phyloP scores from a whole-genome alignment of 306 rosid genomes.

The Herpetospermum pedunculosum region DNA sequence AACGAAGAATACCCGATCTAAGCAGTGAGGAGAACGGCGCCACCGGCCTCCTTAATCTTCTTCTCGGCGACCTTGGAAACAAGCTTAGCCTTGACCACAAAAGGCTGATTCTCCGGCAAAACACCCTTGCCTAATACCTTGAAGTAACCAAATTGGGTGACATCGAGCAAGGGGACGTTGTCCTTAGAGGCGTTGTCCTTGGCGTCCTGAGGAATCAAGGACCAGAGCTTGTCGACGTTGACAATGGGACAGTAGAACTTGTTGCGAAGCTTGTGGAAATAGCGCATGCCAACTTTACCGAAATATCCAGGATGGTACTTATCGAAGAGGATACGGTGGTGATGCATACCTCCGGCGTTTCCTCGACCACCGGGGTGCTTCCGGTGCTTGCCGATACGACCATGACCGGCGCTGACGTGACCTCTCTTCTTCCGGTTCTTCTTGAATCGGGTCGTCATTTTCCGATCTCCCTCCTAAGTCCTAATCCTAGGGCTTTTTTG shows the following conservation, averaged over 20 bases:
- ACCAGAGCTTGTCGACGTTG: slow-evolving; percentile 68
- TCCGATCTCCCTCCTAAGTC: slow-evolving; percentile 5
- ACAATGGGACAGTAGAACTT: slow-evolving; percentile 56
- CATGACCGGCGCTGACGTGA: slow-evolving; percentile 84
- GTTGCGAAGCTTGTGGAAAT: slow-evolving; percentile 70
- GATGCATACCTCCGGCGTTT: slow-evolving; percentile 89
- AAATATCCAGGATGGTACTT: too few relatives aligned
- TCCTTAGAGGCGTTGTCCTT: slow-evolving; percentile 57
- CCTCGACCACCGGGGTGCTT: slow-evolving; percentile 83
- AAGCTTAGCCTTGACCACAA: slow-evolving; percentile 70
- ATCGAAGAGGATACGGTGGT: slow-evolving; percentile 76
- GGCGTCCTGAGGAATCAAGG: slow-evolving; percentile 44
- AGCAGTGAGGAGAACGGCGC: too few relatives aligned
- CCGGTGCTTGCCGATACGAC: slow-evolving; percentile 67
- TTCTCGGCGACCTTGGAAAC: slow-evolving; percentile 61
- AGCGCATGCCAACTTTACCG: too few relatives aligned
- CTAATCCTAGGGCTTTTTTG: background rate
- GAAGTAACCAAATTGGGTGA: slow-evolving; percentile 49
- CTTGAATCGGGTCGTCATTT: slow-evolving; percentile 71
- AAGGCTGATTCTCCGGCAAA: slow-evolving; percentile 36
- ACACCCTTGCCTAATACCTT: slow-evolving; percentile 66
- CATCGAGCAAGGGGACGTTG: slow-evolving; percentile 44
- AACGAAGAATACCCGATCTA: slow-evolving; percentile 20
- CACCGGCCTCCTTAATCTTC: slow-evolving; percentile 89
- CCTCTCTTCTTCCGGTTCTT: slow-evolving; percentile 88